Percentiles rank a stretch among this genome's conserved stretches.
Evolutionary conservation across 73 alveolate genomes (phyloP).

Genomic region (Blepharisma japonicum): DNA sequence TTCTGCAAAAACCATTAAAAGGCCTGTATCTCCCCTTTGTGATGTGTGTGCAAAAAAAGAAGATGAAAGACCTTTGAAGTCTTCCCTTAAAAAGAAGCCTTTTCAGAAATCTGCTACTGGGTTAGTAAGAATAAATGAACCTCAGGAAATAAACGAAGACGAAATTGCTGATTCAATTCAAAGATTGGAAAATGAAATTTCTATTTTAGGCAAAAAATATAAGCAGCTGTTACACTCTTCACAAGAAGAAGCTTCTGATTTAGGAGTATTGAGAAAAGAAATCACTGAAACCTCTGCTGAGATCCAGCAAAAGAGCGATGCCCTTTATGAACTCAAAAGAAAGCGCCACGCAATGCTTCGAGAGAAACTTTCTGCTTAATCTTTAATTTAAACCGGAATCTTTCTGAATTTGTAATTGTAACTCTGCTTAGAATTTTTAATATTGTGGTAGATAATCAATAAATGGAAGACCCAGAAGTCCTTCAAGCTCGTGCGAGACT

Average conservation of each 20-base stretch:
- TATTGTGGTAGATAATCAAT: too few relatives aligned
- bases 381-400: too few relatives aligned
- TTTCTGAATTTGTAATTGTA: too few relatives aligned
- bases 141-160: too few relatives aligned
- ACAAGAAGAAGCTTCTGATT: neutral
- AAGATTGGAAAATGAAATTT: neutral
- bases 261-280: neutral
- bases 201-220: neutral
- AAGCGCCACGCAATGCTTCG: neutral
- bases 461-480: conserved; percentile 58
- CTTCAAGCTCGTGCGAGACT: conserved; percentile 64
- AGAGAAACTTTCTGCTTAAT: neutral
- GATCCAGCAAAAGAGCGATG: conserved; percentile 9
- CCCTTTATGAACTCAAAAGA: neutral
- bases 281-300: conserved; percentile 14
- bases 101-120: too few relatives aligned
- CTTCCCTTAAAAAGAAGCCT: neutral
- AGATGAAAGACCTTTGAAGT: neutral
- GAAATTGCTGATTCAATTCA: too few relatives aligned
- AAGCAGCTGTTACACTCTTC: neutral
- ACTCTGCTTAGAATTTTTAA: too few relatives aligned
- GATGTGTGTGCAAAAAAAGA: too few relatives aligned
- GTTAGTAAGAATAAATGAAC: too few relatives aligned
- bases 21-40: too few relatives aligned
- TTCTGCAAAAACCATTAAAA: too few relatives aligned